Conservation (phyloP, 2,329 filamentous ascomycete genomes). For the Hymenotorrendiella dingleyae region DNA sequence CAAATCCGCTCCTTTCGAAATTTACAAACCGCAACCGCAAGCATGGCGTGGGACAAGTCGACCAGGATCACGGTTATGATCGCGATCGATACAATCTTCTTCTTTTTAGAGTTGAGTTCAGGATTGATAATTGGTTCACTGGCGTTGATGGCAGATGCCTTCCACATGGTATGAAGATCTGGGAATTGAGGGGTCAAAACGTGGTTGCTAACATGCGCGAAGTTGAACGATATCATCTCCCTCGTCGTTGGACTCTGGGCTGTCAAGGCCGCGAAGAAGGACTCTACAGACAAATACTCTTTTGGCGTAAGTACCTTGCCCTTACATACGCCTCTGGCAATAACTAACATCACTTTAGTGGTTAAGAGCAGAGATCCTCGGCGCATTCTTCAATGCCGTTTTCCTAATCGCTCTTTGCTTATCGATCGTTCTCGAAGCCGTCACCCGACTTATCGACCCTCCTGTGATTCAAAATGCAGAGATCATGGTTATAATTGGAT, state of each 20-base stretch:
- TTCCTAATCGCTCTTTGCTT: constrained; percentile 95
- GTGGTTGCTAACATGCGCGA: constrained; percentile 16
- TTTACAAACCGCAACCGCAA: too few species aligned
- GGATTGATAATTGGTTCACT: constrained; percentile 87
- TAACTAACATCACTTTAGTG: constrained; percentile 50
- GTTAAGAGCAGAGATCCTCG: constrained; percentile 94
- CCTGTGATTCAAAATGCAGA: constrained; percentile 80
- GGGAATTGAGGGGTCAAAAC: neutral
- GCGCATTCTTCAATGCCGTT: constrained; percentile 93
- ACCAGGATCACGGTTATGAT: constrained; percentile 90
- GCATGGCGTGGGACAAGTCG: constrained; percentile 86
- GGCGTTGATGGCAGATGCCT: constrained; percentile 91
- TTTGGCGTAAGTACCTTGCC: constrained; percentile 66
- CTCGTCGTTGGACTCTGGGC: constrained; percentile 91
- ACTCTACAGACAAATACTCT: constrained; percentile 85
- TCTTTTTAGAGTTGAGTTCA: constrained; percentile 78
- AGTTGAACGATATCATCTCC: constrained; percentile 97
- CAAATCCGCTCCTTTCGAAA: too few species aligned
- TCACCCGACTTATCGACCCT: constrained; percentile 86
- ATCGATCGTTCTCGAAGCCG: constrained; percentile 91
- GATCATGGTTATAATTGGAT: constrained; percentile 86
- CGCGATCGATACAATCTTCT: constrained; percentile 82
- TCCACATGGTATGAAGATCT: constrained; percentile 74
- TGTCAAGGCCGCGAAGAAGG: constrained; percentile 79
- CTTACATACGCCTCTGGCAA: neutral